A percentile compares a stretch with the other conserved stretches of the same genome.
phyloP scores from a whole-genome alignment of 192 early-diverging fungal species.

The Martensiomyces pterosporus region DNA sequence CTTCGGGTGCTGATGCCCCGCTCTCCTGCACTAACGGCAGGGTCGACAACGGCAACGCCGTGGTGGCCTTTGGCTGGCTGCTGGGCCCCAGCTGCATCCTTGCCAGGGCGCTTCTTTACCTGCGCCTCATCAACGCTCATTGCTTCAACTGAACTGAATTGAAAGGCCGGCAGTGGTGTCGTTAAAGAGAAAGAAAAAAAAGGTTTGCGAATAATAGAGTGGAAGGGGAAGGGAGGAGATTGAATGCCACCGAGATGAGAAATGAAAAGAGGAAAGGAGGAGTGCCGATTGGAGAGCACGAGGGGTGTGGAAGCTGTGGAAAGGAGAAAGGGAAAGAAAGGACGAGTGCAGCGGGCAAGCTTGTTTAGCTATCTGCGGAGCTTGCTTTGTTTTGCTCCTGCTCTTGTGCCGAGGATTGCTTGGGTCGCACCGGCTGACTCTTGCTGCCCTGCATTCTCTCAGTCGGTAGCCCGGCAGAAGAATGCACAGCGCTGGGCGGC shows the following conservation, averaged over 20 bases:
- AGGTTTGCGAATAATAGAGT: neutral
- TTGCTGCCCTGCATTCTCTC: neutral
- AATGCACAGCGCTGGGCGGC: neutral
- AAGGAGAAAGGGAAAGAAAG: slow-evolving; percentile 6
- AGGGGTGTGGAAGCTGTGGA: neutral
- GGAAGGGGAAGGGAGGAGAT: neutral
- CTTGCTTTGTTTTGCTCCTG: too few relatives aligned
- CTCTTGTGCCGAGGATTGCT: too few relatives aligned
- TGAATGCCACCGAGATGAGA: too few relatives aligned
- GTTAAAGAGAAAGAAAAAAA: neutral
- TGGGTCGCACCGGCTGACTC: neutral
- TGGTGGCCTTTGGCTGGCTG: neutral
- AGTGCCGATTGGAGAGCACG: too few relatives aligned
- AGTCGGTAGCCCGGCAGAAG: neutral
- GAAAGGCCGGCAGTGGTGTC: neutral
- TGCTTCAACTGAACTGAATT: neutral
- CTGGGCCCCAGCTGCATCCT: slow-evolving; percentile 2
- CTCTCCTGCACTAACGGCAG: slow-evolving; percentile 5
- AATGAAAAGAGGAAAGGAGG: slow-evolving; percentile 2
- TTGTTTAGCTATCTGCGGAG: neutral
- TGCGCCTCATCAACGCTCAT: slow-evolving; percentile 41
- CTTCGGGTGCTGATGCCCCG: neutral
- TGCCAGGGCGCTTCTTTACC: slow-evolving; percentile 11
- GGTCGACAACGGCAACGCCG: neutral
- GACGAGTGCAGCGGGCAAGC: neutral